These are phyloP conservation scores for Glycine soja DNA, from an alignment of 306 rosid genomes.

Conservation along the genomic window DNA sequence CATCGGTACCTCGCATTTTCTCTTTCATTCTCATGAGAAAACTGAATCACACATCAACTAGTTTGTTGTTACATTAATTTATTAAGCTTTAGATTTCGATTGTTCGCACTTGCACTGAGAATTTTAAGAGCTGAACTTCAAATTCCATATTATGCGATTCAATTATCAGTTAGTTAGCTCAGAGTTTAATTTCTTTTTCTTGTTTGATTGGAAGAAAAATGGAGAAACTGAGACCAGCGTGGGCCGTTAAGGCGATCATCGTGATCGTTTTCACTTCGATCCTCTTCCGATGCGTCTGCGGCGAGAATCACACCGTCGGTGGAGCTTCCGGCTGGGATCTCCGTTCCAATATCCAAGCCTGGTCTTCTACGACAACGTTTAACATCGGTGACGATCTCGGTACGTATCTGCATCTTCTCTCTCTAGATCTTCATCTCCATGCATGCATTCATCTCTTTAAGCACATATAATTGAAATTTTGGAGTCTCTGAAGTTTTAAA, in stretches of 20 bases:
- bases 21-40: constrained; percentile 15
- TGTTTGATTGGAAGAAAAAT: constrained; percentile 49
- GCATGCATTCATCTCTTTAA: background rate
- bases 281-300: constrained; percentile 65
- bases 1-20: constrained; percentile 6
- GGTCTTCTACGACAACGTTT: constrained; percentile 62
- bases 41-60: background rate
- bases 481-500: constrained; percentile 9
- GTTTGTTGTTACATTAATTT: background rate
- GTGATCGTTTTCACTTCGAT: constrained; percentile 58
- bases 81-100: background rate
- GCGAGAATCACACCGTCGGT: constrained; percentile 69
- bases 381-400: constrained; percentile 75
- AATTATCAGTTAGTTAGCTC: background rate
- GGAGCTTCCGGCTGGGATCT: constrained; percentile 86
- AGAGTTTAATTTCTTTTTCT: background rate
- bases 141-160: background rate
- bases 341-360: constrained; percentile 56
- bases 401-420: constrained; percentile 16
- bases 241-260: constrained; percentile 64
- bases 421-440: too few relatives aligned
- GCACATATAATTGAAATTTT: background rate
- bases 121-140: background rate
- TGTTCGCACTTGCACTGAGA: background rate
- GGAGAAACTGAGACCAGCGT: constrained; percentile 56